Evolutionary conservation across 768 basidiomycete genomes (phyloP), one percentile per base, ranked within the genome.

Genomic region (Crepidotus variabilis): DNA sequence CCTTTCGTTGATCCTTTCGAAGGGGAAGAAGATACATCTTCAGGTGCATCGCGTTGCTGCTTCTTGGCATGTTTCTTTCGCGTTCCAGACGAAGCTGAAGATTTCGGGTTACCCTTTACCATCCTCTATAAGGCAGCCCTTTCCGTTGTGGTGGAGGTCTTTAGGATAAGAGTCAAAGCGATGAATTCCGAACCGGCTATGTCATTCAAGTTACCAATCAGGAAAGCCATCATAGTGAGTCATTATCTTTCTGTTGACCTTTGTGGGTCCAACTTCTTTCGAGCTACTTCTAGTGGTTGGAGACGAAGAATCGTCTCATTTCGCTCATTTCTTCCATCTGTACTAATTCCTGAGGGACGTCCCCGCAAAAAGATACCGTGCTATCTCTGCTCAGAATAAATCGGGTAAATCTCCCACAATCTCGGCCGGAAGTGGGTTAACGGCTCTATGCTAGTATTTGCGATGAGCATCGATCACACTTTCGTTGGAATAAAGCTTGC

Each of bases 31-130:
- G 73, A 68, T 16, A 76, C 75, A 39, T 77, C 75, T 33, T 69
- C 62, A 8, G 68, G 67, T 14, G 90, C 90, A 69, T 43, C 39
- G 13, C 11, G 39, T 11, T 43, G 39, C 3, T 93, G 87, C 66
- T 90, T 94, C 58, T 88, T 84, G 14, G 90, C 90, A 68, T 96
- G 92, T 71, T 97, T 98, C 78, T 96, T 97, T 57, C 94, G 84
- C 8, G 95, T 98, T 4, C 75, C 92, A 0, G 91, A 85, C 0
- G 86, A 78, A 21, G 94, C 93, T 3, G 92, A 95, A 2, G 89
- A 90, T 66, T 90, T 92, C 16, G 71, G 65, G 46, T 72, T 72
- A 24, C 74, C 71, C 57, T 77, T 78, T 51, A 69, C 73, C 76
- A 78, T 78, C 13, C 18, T 14, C 18, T 20, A 3, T 43, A 2